These are phyloP conservation scores for Fusarium solani-melongenae DNA, from an alignment of 2,329 filamentous ascomycete genomes.

Conservation along the genomic window DNA sequence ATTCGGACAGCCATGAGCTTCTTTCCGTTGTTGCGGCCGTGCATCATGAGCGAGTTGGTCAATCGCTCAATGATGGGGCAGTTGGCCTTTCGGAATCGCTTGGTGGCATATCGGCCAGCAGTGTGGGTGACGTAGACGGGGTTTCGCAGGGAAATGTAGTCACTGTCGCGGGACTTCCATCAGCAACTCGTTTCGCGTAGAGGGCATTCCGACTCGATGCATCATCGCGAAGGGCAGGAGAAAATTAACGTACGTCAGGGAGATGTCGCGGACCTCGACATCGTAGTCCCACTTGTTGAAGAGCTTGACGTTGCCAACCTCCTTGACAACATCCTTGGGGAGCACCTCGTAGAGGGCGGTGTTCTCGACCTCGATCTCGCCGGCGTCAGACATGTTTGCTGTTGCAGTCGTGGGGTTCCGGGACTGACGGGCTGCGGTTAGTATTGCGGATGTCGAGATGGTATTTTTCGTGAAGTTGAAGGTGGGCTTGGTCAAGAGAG, in stretches of 20 bases:
- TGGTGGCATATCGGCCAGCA: slow-evolving; percentile 97
- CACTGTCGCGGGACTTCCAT: slow-evolving; percentile 67
- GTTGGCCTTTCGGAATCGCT: slow-evolving; percentile 99
- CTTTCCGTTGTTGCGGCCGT: slow-evolving; percentile 99
- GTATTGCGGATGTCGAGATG: slow-evolving; percentile 53
- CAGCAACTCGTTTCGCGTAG: slow-evolving; percentile 45
- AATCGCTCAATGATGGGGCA: slow-evolving; percentile 99
- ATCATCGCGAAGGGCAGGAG: slow-evolving; percentile 5
- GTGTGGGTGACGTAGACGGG: slow-evolving; percentile 99
- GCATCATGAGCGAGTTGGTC: slow-evolving; percentile 99
- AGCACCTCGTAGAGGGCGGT: slow-evolving; percentile 81
- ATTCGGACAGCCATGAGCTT: slow-evolving; percentile 99
- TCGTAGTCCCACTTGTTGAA: slow-evolving; percentile 99
- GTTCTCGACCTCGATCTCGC: slow-evolving; percentile 92
- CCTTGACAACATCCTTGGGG: slow-evolving; percentile 90
- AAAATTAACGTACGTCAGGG: slow-evolving; percentile 82
- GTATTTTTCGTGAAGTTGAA: slow-evolving; percentile 44
- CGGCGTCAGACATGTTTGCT: slow-evolving; percentile 89
- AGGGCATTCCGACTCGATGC: slow-evolving; percentile 21
- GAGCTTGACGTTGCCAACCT: slow-evolving; percentile 93
- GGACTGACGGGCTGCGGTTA: slow-evolving; percentile 52
- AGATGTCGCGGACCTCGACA: slow-evolving; percentile 99
- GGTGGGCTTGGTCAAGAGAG: slow-evolving; percentile 47
- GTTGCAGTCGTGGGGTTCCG: slow-evolving; percentile 53
- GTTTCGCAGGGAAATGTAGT: slow-evolving; percentile 99